phyloP scores from a whole-genome alignment of 805 yeast species.

The Pichia sporocuriosa region DNA sequence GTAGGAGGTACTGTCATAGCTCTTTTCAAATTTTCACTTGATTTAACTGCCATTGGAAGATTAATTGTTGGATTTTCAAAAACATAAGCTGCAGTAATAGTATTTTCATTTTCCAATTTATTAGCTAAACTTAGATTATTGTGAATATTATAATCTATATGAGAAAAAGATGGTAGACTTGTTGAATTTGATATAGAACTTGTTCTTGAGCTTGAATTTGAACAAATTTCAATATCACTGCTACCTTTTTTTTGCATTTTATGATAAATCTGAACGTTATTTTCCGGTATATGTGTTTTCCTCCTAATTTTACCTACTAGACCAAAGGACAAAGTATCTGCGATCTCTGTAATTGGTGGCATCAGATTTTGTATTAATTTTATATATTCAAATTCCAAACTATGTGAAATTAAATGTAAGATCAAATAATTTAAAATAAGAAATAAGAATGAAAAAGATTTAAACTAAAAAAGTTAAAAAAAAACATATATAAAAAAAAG shows the following conservation, averaged over 20 bases:
- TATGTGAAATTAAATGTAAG: too few relatives aligned
- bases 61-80: neutral
- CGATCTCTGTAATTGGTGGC: constrained; percentile 13
- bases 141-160: too few relatives aligned
- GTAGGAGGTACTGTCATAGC: too few relatives aligned
- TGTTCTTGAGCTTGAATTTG: too few relatives aligned
- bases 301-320: constrained; percentile 13
- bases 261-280: constrained; percentile 6
- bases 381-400: too few relatives aligned
- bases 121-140: neutral
- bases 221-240: too few relatives aligned
- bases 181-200: too few relatives aligned
- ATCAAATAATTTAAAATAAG: too few relatives aligned
- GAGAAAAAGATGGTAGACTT: too few relatives aligned
- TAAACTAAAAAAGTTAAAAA: too few relatives aligned
- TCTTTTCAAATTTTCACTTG: neutral
- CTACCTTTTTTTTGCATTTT: neutral
- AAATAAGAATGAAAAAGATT: too few relatives aligned
- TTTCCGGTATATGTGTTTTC: constrained; percentile 8
- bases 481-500: too few relatives aligned
- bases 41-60: neutral
- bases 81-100: constrained; percentile 7
- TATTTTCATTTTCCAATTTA: neutral
- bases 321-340: constrained; percentile 16
- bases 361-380: neutral